Evolutionary conservation across 2,329 filamentous ascomycete genomes (phyloP), one percentile per base, ranked within the genome.

Genomic region (Calonectria ilicicola): DNA sequence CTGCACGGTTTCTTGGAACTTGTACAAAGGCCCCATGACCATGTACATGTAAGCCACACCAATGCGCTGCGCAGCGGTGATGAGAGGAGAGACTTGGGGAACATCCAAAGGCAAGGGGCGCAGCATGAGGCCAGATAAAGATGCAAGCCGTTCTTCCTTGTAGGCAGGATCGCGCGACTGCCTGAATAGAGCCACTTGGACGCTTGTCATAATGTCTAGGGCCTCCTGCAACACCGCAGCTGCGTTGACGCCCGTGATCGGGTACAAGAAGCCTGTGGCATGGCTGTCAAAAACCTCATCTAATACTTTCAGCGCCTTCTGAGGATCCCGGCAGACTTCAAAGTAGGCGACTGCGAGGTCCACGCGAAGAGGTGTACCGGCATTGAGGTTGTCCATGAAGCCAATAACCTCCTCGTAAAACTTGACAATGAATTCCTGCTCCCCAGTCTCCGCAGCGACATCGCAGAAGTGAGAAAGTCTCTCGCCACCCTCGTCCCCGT

Each of bases 331-430:
- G 3, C 46, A 64, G 1, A 76, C 77, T 1, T 79, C 56, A 2
- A 78, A 32, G 4, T 81, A 74, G 2, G 74, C 32, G 1, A 65
- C 2, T 0, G 77, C 77, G 1, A 81, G 76, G 0, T 78, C 77
- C 1, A 69, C 9, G 0, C 77, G 78, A 0, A 82, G 35, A 6
- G 80, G 80, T 0, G 75, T 74, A 2, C 70, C 74, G 1, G 78
- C 78, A 2, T 80, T 73, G 1, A 82, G 74, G 26, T 81, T 81
- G 1, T 82, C 80, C 6, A 82, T 65, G 12, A 77, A 79, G 1
- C 47, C 29, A 3, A 80, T 78, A 0, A 72, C 72, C 7, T 80
- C 76, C 23, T 79, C n/a, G 14, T 80, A 81, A 1, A 77, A 66
- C 2, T 76, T 58, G 9, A 79, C 58, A 1, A 81, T 58, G 2